Evolutionary conservation across 768 basidiomycete species (phyloP).

Genomic region (Calvatia gigantea): DNA sequence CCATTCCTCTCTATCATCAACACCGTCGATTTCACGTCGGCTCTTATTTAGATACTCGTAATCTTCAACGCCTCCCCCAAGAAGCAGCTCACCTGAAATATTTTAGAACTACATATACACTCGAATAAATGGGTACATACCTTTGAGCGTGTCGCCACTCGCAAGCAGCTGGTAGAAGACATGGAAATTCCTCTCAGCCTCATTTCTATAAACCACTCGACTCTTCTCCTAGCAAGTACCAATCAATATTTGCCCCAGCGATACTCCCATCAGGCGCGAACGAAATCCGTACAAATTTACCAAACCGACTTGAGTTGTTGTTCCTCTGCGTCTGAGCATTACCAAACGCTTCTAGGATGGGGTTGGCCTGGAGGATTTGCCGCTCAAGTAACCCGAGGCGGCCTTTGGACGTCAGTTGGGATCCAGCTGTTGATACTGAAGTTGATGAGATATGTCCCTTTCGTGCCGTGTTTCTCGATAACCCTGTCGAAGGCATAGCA

Average conservation of each 20-base stretch:
- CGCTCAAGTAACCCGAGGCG: conserved; percentile 87
- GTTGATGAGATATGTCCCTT: conserved; percentile 46
- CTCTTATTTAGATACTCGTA: conserved; percentile 93
- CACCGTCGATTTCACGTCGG: conserved; percentile 88
- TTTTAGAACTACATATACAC: conserved; percentile 6
- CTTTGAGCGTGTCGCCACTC: conserved; percentile 66
- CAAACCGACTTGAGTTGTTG: conserved; percentile 98
- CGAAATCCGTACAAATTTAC: conserved; percentile 95
- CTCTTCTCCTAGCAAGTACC: conserved; percentile 99
- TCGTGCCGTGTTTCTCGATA: conserved; percentile 63
- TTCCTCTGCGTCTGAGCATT: conserved; percentile 98
- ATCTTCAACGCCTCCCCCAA: conserved; percentile 70
- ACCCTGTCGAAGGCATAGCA: conserved; percentile 60
- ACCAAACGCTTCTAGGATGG: conserved; percentile 95
- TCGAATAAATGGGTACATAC: conserved; percentile 33
- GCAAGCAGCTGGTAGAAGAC: conserved; percentile 95
- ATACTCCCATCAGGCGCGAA: conserved; percentile 94
- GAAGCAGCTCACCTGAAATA: conserved; percentile 60
- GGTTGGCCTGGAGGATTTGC: conserved; percentile 97
- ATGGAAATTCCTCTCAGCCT: conserved; percentile 92
- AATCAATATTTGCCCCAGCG: conserved; percentile 96
- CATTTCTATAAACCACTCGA: conserved; percentile 82
- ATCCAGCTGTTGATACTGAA: conserved; percentile 41
- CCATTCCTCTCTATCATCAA: conserved; percentile 93
- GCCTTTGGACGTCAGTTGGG: conserved; percentile 57